Evolutionary conservation across 1,284 basidiomycete genomes (phyloP).

Genomic region (Ceratobasidium sp.): DNA sequence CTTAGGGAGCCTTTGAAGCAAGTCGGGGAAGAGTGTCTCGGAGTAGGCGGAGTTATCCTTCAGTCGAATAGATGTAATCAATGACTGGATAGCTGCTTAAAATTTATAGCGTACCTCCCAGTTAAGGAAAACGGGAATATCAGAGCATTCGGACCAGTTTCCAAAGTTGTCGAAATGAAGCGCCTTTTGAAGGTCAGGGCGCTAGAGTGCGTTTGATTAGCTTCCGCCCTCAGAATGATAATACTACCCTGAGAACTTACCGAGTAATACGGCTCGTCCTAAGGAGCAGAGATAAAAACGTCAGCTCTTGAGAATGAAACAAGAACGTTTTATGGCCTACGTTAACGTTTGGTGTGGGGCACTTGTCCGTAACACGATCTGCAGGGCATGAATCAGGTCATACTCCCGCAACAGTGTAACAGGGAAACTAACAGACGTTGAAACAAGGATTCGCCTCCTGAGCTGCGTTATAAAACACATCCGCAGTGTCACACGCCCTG

Average conservation of each 20-base stretch:
- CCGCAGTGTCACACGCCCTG: conserved; percentile 49
- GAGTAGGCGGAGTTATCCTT: conserved; percentile 51
- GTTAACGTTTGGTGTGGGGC: conserved; percentile 37
- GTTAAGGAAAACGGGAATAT: conserved; percentile 49
- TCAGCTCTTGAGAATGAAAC: neutral
- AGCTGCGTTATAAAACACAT: conserved; percentile 44
- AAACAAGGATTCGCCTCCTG: conserved; percentile 51
- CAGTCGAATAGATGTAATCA: neutral
- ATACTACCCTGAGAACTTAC: neutral
- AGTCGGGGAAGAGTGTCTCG: conserved; percentile 53
- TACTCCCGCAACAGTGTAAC: neutral
- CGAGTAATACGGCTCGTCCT: conserved; percentile 11
- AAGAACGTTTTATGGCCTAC: conserved; percentile 32
- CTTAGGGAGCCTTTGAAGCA: conserved; percentile 52
- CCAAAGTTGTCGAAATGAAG: conserved; percentile 53
- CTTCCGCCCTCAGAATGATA: conserved; percentile 43
- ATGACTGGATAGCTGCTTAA: neutral
- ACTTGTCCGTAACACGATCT: conserved; percentile 49
- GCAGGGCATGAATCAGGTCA: neutral
- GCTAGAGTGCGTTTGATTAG: conserved; percentile 48
- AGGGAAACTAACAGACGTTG: conserved; percentile 47
- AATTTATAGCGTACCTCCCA: neutral
- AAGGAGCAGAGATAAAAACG: neutral
- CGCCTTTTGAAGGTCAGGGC: conserved; percentile 53
- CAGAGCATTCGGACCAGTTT: conserved; percentile 51